These are phyloP conservation scores for Boehmeria nivea DNA, from an alignment of 306 rosid genomes.

Conservation along the genomic window DNA sequence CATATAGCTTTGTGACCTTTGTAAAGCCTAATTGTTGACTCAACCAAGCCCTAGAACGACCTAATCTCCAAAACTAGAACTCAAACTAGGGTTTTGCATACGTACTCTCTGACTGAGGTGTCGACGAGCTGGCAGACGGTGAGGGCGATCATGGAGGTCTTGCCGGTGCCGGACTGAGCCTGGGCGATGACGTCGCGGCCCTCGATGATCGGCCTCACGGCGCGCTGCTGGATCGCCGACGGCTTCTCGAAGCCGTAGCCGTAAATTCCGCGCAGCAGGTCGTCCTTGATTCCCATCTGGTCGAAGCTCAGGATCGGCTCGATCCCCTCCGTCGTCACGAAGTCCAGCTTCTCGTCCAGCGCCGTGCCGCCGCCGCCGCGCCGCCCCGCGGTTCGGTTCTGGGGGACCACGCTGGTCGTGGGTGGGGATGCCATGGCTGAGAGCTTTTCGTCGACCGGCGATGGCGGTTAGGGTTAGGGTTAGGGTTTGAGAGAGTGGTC, in stretches of 20 bases:
- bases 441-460: background rate
- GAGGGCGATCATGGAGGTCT: constrained; percentile 94
- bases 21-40: too few relatives aligned
- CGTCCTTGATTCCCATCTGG: constrained; percentile 89
- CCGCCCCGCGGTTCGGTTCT: constrained; percentile 36
- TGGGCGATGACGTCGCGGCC: constrained; percentile 98
- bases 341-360: constrained; percentile 66
- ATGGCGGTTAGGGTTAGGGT: constrained; percentile 4
- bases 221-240: constrained; percentile 95
- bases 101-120: constrained; percentile 72
- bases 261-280: constrained; percentile 84
- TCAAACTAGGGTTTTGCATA: background rate
- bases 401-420: constrained; percentile 63
- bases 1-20: too few relatives aligned
- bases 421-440: constrained; percentile 41
- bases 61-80: background rate
- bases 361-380: constrained; percentile 34
- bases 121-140: constrained; percentile 90
- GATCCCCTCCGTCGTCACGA: constrained; percentile 79
- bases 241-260: constrained; percentile 94
- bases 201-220: constrained; percentile 79
- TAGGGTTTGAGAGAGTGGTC: background rate
- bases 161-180: constrained; percentile 98
- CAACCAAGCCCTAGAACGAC: background rate
- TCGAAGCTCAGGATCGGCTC: constrained; percentile 78